Base-by-base conservation (phyloP, 192 early-diverging fungal genomes). In the Rhizoclosmatium sp. region DNA sequence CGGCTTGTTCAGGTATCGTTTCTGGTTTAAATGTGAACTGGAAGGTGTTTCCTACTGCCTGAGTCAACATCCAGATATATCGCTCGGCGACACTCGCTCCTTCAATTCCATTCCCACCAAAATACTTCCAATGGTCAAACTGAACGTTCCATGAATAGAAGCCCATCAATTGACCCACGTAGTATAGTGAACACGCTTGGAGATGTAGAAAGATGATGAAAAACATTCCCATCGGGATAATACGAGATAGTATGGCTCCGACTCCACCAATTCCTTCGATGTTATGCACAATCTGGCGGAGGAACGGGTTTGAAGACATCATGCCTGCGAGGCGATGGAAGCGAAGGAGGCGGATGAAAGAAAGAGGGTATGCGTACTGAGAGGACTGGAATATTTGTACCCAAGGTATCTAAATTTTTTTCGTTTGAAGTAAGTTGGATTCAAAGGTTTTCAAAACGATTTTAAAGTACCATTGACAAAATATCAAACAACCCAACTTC, bases 181-280 rank as follows among this genome's bases (percentile, higher is more conserved):
- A 65, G 31, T 65, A 31, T n/a, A 65, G 40, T n/a, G 14, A 12
- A 41, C 64, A 65, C 16, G 64, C 64, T 65, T 65, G 64, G 31
- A 65, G 19, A 31, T 65, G 64, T 12, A 65, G 19, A 1, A 65
- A 65, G 10, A 31, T 31, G 12, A 65, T n/a, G 64, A 65, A 65
- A 65, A 65, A 12, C 10, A n/a, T 41, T n/a, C 12, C 12, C 12
- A 65, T 10, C 10, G 64, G 64, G 31, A 65, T n/a, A 12, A 65
- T 65, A 31, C 64, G 64, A 12, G 64, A 65, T 12, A 65, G 19
- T n/a, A 65, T 65, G 64, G 64, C 10, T 12, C 64, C 64, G 12
- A 65, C 31, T 10, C 64, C 40, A 12, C 64, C 64, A 31, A 41
- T 65, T 12, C 64, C 12, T 31, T 65, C 16, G 31, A 65, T 65